A percentile compares a stretch with the other conserved stretches of the same genome.
Evolutionary conservation across 2,329 filamentous ascomycete species (phyloP).

Genomic region (Alternaria metachromatica): DNA sequence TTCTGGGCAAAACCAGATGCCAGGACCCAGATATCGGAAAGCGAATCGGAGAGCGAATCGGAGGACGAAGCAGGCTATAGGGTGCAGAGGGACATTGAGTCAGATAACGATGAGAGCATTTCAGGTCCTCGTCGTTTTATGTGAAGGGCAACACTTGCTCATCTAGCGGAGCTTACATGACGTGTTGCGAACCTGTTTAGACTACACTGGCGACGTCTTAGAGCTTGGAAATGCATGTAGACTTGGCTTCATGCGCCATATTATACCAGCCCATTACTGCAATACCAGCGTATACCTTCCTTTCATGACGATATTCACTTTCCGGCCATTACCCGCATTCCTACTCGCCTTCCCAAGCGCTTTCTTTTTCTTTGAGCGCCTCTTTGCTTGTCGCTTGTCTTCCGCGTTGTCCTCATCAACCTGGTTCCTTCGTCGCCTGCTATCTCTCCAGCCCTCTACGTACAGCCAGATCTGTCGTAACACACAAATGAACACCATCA

Average conservation of each 20-base stretch:
- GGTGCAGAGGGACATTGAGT: background rate
- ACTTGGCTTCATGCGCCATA: background rate
- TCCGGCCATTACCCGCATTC: background rate
- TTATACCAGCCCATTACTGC: background rate
- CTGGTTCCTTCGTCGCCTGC: background rate
- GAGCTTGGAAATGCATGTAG: background rate
- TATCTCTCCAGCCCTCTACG: conserved; percentile 8
- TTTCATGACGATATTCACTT: background rate
- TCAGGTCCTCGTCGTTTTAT: background rate
- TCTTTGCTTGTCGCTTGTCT: background rate
- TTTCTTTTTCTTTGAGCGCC: background rate
- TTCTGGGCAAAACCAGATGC: background rate
- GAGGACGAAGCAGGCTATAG: background rate
- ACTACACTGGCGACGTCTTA: background rate
- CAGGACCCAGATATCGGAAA: background rate
- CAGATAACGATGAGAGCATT: background rate
- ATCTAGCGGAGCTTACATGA: background rate
- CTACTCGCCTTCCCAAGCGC: background rate
- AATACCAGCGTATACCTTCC: conserved; percentile 6
- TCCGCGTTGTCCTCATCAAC: background rate
- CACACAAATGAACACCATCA: conserved; percentile 14
- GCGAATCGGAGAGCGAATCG: background rate
- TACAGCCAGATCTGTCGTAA: conserved; percentile 7
- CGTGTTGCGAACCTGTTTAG: background rate
- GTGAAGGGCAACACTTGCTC: background rate